Conservation (phyloP, 331 rosid genomes). For the Prunus yedoensis region DNA sequence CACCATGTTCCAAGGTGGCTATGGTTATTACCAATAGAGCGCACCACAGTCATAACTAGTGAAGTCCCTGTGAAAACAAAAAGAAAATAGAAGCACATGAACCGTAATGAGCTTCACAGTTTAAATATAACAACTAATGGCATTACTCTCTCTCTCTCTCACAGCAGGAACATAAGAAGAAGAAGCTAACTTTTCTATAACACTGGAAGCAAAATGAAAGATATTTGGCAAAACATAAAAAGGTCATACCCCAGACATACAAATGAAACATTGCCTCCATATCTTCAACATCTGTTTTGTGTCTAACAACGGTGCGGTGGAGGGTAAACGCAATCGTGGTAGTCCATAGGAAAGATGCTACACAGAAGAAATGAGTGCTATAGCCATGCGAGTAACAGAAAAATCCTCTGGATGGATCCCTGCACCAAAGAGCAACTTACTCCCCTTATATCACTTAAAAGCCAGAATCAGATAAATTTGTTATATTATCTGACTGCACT, state of each 20-base stretch:
- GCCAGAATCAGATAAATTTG: slow-evolving; percentile 21
- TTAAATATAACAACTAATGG: slow-evolving; percentile 11
- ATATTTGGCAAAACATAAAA: not conserved
- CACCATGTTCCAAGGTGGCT: slow-evolving; percentile 81
- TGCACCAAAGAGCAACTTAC: slow-evolving; percentile 40
- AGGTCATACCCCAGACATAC: slow-evolving; percentile 94
- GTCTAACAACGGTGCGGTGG: slow-evolving; percentile 92
- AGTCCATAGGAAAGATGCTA: slow-evolving; percentile 99
- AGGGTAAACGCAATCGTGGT: slow-evolving; percentile 94
- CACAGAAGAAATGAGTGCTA: slow-evolving; percentile 89
- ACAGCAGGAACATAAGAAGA: slow-evolving; percentile 5
- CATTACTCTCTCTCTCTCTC: not conserved
- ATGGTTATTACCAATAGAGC: slow-evolving; percentile 87
- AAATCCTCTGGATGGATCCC: slow-evolving; percentile 91
- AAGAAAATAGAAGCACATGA: not conserved
- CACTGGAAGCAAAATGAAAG: not conserved
- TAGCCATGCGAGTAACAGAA: slow-evolving; percentile 89
- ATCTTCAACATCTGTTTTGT: slow-evolving; percentile 97
- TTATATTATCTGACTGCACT: not conserved
- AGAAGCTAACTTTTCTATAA: slow-evolving; percentile 13
- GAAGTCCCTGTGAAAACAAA: slow-evolving; percentile 64
- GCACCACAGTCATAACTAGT: slow-evolving; percentile 77
- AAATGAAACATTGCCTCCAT: slow-evolving; percentile 93
- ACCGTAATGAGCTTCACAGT: slow-evolving; percentile 24
- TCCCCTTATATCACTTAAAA: slow-evolving; percentile 13